These are phyloP conservation scores for Boletus sensibilis DNA, from an alignment of 768 basidiomycete species.

Conservation along the genomic window DNA sequence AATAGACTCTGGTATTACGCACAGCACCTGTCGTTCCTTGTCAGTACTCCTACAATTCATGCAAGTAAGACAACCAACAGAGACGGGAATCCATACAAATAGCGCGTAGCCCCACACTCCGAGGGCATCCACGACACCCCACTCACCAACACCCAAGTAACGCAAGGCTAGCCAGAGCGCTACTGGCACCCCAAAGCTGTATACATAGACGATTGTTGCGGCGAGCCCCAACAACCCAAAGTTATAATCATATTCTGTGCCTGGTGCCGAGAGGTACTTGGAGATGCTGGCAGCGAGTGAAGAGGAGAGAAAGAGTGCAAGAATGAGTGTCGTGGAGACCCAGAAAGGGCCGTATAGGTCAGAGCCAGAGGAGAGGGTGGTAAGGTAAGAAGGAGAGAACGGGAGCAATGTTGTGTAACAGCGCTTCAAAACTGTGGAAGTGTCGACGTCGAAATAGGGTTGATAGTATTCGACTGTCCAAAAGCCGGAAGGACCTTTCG, in stretches of 20 bases:
- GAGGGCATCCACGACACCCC: constrained; percentile 82
- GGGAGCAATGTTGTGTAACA: constrained; percentile 81
- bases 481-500: constrained; percentile 54
- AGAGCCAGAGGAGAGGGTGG: constrained; percentile 50
- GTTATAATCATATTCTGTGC: constrained; percentile 68
- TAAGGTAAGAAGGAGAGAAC: constrained; percentile 59
- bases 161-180: constrained; percentile 81
- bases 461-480: constrained; percentile 88
- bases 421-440: constrained; percentile 68
- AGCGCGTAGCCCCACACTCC: constrained; percentile 79
- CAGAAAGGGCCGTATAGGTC: constrained; percentile 95
- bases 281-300: constrained; percentile 87
- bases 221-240: constrained; percentile 84
- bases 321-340: constrained; percentile 94
- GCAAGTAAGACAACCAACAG: constrained; percentile 47
- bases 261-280: constrained; percentile 72
- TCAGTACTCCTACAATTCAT: background rate
- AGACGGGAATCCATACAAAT: constrained; percentile 87
- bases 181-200: constrained; percentile 80
- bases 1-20: constrained; percentile 80
- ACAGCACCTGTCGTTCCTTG: constrained; percentile 59
- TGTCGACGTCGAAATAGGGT: constrained; percentile 86
- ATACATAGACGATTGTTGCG: constrained; percentile 80
- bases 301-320: constrained; percentile 90
- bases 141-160: constrained; percentile 87